These are phyloP conservation scores for Tulasnella sp. DNA, from an alignment of 768 basidiomycete species.

Conservation along the genomic window DNA sequence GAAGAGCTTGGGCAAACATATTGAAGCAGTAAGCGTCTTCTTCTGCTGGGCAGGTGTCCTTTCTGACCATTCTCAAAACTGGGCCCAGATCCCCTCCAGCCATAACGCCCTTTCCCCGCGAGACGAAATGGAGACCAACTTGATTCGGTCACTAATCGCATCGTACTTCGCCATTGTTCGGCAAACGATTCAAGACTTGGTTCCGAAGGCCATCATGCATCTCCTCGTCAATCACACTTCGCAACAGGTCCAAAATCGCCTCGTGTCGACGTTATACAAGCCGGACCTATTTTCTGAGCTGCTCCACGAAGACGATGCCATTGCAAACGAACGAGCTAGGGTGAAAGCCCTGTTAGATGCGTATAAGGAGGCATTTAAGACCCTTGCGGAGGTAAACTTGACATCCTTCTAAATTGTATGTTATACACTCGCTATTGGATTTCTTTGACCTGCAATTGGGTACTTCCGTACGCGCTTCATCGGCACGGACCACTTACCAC, in stretches of 20 bases:
- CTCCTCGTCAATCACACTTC: constrained; percentile 93
- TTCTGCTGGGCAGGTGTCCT: not conserved
- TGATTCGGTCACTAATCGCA: constrained; percentile 89
- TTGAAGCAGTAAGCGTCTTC: constrained; percentile 75
- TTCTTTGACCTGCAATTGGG: not conserved
- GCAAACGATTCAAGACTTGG: constrained; percentile 91
- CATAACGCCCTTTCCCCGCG: constrained; percentile 61
- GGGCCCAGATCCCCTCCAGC: constrained; percentile 36
- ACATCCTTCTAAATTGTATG: constrained; percentile 26
- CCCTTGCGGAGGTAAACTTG: constrained; percentile 67
- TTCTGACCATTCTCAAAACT: not conserved
- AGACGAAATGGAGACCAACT: constrained; percentile 93
- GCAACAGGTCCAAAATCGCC: constrained; percentile 89
- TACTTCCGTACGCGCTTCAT: not conserved
- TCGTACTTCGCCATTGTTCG: constrained; percentile 95
- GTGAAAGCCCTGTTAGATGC: constrained; percentile 93
- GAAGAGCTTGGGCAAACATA: constrained; percentile 96
- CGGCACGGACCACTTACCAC: no score
- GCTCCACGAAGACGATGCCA: constrained; percentile 88
- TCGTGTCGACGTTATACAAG: constrained; percentile 91
- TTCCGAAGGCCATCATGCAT: constrained; percentile 99
- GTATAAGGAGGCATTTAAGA: constrained; percentile 90
- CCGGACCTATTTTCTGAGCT: constrained; percentile 73
- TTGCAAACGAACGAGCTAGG: constrained; percentile 85
- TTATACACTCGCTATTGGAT: not conserved